Evolutionary conservation across 2,329 filamentous ascomycete species (phyloP).

Genomic region (Xylaria sp.): DNA sequence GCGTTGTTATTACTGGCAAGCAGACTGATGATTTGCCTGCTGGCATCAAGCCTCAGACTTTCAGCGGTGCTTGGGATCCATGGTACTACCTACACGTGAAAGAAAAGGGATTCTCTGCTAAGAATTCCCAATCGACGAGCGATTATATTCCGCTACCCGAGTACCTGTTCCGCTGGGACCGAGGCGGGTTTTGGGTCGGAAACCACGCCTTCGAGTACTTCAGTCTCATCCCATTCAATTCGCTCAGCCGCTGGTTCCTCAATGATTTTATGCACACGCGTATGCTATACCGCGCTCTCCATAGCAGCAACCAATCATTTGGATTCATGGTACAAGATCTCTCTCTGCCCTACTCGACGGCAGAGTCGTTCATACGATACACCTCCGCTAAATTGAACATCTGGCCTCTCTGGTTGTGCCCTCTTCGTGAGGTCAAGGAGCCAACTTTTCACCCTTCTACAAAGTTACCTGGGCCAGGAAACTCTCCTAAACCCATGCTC

Average conservation of each 20-base stretch:
- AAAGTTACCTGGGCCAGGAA: slow-evolving; percentile 53
- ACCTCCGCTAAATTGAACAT: slow-evolving; percentile 57
- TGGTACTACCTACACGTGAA: slow-evolving; percentile 79
- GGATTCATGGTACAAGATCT: slow-evolving; percentile 74
- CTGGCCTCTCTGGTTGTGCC: slow-evolving; percentile 68
- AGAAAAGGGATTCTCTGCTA: slow-evolving; percentile 46
- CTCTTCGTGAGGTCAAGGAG: slow-evolving; percentile 56
- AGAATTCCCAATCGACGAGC: slow-evolving; percentile 47
- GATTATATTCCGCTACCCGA: slow-evolving; percentile 71
- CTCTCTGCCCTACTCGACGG: slow-evolving; percentile 58
- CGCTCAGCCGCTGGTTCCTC: slow-evolving; percentile 67
- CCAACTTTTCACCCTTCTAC: slow-evolving; percentile 60
- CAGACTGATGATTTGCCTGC: slow-evolving; percentile 61
- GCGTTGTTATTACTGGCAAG: slow-evolving; percentile 70
- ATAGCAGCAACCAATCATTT: slow-evolving; percentile 68
- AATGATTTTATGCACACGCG: slow-evolving; percentile 71
- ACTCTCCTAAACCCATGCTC: slow-evolving; percentile 56
- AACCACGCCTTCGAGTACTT: slow-evolving; percentile 72
- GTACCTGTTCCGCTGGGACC: slow-evolving; percentile 77
- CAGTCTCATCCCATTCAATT: slow-evolving; percentile 68
- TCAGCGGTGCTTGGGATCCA: slow-evolving; percentile 68
- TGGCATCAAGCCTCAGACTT: slow-evolving; percentile 54
- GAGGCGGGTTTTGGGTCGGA: slow-evolving; percentile 75
- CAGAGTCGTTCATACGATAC: slow-evolving; percentile 59
- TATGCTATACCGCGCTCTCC: slow-evolving; percentile 72